Evolutionary conservation across 179 eudicot species (phyloP).

Genomic region (Drosera spatulata): DNA sequence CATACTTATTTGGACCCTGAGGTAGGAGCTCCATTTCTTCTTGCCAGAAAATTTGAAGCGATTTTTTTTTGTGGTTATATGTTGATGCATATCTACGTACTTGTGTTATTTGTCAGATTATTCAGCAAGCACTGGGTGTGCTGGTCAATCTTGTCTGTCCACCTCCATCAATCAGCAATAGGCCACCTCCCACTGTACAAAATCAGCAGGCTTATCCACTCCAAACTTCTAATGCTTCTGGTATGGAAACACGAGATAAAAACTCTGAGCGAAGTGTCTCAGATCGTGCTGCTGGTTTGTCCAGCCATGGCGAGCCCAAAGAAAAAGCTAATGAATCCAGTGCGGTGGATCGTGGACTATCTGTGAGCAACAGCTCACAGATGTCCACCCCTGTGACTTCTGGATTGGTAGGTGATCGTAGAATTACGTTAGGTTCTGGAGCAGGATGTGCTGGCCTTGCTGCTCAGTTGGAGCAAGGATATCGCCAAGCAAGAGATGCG

Average conservation of each 20-base stretch:
- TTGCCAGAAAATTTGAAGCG: not conserved
- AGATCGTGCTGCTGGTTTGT: conserved; percentile 29
- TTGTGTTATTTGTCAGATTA: conserved; percentile 56
- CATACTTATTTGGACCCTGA: conserved; percentile 87
- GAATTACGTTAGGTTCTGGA: conserved; percentile 87
- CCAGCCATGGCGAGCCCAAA: conserved; percentile 47
- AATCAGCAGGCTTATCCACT: conserved; percentile 40
- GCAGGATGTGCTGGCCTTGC: conserved; percentile 96
- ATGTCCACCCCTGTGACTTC: conserved; percentile 42
- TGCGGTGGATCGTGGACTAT: conserved; percentile 43
- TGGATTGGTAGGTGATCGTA: conserved; percentile 91
- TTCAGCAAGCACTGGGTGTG: conserved; percentile 84
- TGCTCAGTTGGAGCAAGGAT: conserved; percentile 87
- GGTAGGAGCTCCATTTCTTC: conserved; percentile 32
- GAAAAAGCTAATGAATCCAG: conserved; percentile 56
- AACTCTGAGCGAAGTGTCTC: conserved; percentile 31
- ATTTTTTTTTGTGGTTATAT: not conserved
- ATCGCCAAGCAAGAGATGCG: conserved; percentile 94
- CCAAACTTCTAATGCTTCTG: conserved; percentile 43
- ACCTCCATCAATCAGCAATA: conserved; percentile 98
- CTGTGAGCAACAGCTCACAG: conserved; percentile 28
- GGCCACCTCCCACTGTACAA: conserved; percentile 45
- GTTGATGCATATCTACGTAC: not conserved
- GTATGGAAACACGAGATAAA: conserved; percentile 37
- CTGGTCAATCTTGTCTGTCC: conserved; percentile 96